Evolutionary conservation across 129 eudicot species (phyloP).

Genomic region (Pseudognaphalium luteoalbum): DNA sequence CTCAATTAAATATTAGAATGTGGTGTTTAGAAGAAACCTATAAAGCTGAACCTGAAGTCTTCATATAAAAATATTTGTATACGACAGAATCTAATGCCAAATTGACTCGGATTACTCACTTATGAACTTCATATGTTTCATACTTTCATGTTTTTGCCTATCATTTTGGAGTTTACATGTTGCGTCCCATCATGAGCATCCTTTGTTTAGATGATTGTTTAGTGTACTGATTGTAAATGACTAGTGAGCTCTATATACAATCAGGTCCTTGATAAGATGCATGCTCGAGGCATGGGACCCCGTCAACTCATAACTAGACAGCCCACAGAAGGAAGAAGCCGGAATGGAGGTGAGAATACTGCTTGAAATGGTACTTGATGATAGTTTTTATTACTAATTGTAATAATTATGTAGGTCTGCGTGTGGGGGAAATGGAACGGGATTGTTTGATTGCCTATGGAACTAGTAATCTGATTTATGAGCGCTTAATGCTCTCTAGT

Average conservation of each 20-base stretch:
- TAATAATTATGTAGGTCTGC: constrained; percentile 41
- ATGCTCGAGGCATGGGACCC: constrained; percentile 95
- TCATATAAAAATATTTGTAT: not conserved
- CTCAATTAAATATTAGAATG: not conserved
- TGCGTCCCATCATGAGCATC: not conserved
- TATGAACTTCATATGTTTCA: not conserved
- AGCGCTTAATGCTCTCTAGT: constrained; percentile 83
- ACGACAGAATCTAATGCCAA: not conserved
- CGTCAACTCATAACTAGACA: constrained; percentile 81
- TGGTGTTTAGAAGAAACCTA: not conserved
- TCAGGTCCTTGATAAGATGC: constrained; percentile 95
- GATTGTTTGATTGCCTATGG: constrained; percentile 79
- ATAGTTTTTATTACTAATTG: constrained; percentile 25
- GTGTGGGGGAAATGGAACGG: constrained; percentile 95
- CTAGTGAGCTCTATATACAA: constrained; percentile 9
- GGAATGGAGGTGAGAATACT: constrained; percentile 71
- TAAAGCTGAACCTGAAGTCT: not conserved
- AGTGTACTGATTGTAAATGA: constrained; percentile 5
- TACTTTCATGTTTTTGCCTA: not conserved
- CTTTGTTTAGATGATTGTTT: not conserved
- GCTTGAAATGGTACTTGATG: not conserved
- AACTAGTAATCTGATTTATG: constrained; percentile 62
- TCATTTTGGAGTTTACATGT: not conserved
- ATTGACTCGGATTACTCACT: not conserved
- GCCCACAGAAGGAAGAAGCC: constrained; percentile 83